These are phyloP conservation scores for Nigrospora oryzae DNA, from an alignment of 2,329 filamentous ascomycete species.

Conservation along the genomic window DNA sequence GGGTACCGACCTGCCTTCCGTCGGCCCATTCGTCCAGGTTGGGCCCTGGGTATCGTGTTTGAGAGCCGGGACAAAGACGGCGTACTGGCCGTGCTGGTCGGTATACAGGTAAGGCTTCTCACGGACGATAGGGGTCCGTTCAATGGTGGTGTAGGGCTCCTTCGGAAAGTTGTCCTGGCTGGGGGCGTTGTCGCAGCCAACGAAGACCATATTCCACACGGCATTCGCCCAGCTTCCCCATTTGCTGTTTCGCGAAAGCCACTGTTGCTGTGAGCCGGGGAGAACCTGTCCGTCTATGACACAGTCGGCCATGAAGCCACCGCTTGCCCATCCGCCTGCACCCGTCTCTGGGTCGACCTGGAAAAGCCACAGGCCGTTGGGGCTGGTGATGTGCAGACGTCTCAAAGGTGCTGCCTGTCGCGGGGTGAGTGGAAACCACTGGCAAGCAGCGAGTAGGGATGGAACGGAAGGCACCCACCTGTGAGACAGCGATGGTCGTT, in stretches of 20 bases:
- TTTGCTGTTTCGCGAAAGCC: slow-evolving; percentile 22
- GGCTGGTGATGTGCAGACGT: slow-evolving; percentile 19
- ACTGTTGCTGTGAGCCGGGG: slow-evolving; percentile 24
- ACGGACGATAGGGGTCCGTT: slow-evolving; percentile 18
- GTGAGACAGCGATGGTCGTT: slow-evolving; percentile 23
- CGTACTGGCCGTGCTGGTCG: slow-evolving; percentile 12
- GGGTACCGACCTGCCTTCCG: slow-evolving; percentile 17
- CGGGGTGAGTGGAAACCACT: neutral
- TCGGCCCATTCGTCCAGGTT: slow-evolving; percentile 16
- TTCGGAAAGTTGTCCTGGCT: slow-evolving; percentile 16
- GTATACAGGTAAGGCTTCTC: slow-evolving; percentile 22
- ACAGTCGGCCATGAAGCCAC: slow-evolving; percentile 23
- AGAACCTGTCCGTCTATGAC: slow-evolving; percentile 20
- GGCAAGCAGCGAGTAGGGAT: neutral
- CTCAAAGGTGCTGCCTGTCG: slow-evolving; percentile 17
- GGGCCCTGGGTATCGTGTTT: slow-evolving; percentile 17
- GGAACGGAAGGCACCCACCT: slow-evolving; percentile 3
- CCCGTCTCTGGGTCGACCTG: slow-evolving; percentile 21
- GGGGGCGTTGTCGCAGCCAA: slow-evolving; percentile 19
- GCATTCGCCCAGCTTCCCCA: slow-evolving; percentile 23
- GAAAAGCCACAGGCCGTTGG: slow-evolving; percentile 22
- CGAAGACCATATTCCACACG: slow-evolving; percentile 26
- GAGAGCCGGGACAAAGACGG: slow-evolving; percentile 19
- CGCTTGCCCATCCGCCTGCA: slow-evolving; percentile 22
- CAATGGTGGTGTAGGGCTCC: slow-evolving; percentile 19